Conservation (phyloP, 2,329 filamentous ascomycete species). For the Stenocarpella maydis region DNA sequence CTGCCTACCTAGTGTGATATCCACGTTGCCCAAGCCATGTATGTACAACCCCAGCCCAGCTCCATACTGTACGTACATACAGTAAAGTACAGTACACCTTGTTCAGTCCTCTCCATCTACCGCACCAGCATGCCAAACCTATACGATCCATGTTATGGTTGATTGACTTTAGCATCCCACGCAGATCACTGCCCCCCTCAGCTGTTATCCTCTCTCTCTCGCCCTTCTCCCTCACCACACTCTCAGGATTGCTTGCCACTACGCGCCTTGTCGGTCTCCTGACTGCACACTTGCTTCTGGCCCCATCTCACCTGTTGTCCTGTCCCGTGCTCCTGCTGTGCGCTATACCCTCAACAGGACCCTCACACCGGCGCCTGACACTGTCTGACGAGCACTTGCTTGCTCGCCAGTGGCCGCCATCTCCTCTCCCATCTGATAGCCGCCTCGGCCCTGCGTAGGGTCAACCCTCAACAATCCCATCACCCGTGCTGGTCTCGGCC, state of each 20-base stretch:
- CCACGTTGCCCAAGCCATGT: neutral
- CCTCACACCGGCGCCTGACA: conserved; percentile 9
- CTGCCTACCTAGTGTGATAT: neutral
- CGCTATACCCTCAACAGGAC: conserved; percentile 1
- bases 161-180: conserved; percentile 21
- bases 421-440: conserved; percentile 13
- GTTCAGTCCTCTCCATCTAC: conserved; percentile 14
- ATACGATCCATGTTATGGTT: neutral
- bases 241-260: neutral
- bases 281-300: conserved; percentile 23
- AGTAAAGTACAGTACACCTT: neutral
- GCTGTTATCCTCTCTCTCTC: neutral
- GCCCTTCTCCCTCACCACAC: conserved; percentile 3
- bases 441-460: neutral
- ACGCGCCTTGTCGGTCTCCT: conserved; percentile 18
- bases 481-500: neutral
- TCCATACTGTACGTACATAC: too few relatives aligned
- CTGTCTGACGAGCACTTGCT: conserved; percentile 10
- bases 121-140: conserved; percentile 4
- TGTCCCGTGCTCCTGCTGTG: neutral
- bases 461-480: conserved; percentile 4
- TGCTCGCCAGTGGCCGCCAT: neutral
- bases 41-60: conserved; percentile 9
- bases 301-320: conserved; percentile 8
- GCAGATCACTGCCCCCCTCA: conserved; percentile 18